Base-by-base conservation (phyloP, 2,329 filamentous ascomycete species). In the Aspergillus floridensis region DNA sequence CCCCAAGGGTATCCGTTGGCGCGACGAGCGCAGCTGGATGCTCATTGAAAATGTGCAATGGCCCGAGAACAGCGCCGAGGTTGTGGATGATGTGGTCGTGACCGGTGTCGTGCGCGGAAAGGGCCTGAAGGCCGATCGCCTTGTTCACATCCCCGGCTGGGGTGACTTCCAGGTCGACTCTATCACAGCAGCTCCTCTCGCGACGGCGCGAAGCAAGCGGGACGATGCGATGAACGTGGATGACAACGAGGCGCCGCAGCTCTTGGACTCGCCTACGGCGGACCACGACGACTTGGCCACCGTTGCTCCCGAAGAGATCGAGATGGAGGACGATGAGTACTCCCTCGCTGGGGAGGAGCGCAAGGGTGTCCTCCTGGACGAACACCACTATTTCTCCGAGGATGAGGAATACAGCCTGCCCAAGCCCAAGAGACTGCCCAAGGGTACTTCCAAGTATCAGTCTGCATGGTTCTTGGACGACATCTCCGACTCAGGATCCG, bases 331-430 rank as follows among this genome's bases (percentile, higher is more conserved):
- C 62, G 84, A 86, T 22, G 84, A 85, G 22, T 71, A 82, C 67
- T 72, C 80, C 61, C 66, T 84, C 68, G 81, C 81, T 3, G 78
- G 82, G 22, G 79, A 80, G 2, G 81, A 83, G 48, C 88, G 88
- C 71, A 96, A 93, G 77, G 95, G 93, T 64, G 95, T 99, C 1
- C 80, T 99, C 46, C 82, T 99, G 10, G 95, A 99, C 66, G 93
- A 98, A 66, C 93, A 99, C 74, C 93, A 98, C 73, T 99, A 99
- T 76, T 99, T 98, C 72, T 93, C 93, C 0, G 93, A 98, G 48
- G 92, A 95, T 50, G 89, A 95, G 56, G 78, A 76, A 4, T 81
- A 86, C 56, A 79, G 83, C 19, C 79, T 86, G 19, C 77, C 82
- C 38, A 77, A 79, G 32, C 90, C 91, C 6, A 95, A 88, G 76